phyloP scores from a whole-genome alignment of 192 early-diverging fungal species.

The Mycoemilia scoparia region DNA sequence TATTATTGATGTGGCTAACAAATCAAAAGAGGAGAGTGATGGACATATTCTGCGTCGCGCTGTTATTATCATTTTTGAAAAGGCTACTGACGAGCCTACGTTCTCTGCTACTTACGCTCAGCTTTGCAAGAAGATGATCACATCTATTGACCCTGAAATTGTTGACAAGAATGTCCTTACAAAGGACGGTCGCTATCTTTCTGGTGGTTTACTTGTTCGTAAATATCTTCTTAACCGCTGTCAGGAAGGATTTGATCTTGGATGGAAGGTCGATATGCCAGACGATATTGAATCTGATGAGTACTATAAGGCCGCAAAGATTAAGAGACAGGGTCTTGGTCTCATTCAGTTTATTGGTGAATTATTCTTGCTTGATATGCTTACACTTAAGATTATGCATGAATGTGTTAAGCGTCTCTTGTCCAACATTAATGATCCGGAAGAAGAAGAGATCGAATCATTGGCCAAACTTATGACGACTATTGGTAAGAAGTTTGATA shows the following conservation, averaged over 20 bases:
- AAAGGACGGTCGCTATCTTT: slow-evolving; percentile 32
- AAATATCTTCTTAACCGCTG: slow-evolving; percentile 79
- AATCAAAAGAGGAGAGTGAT: slow-evolving; percentile 42
- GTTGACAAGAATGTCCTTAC: slow-evolving; percentile 37
- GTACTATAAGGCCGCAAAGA: slow-evolving; percentile 71
- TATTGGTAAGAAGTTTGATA: slow-evolving; percentile 67
- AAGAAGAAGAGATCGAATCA: slow-evolving; percentile 90
- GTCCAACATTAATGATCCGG: slow-evolving; percentile 47
- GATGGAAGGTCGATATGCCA: slow-evolving; percentile 69
- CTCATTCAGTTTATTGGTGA: slow-evolving; percentile 90
- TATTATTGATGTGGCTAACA: slow-evolving; percentile 60
- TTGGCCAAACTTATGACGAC: slow-evolving; percentile 83
- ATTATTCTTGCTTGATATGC: slow-evolving; percentile 75
- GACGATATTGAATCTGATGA: slow-evolving; percentile 55
- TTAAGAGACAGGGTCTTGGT: slow-evolving; percentile 88
- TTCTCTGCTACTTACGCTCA: slow-evolving; percentile 82
- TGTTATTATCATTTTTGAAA: slow-evolving; percentile 78
- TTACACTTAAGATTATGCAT: slow-evolving; percentile 92
- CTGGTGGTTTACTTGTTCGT: slow-evolving; percentile 63
- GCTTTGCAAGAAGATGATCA: slow-evolving; percentile 67
- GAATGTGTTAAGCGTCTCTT: slow-evolving; percentile 73
- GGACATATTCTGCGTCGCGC: slow-evolving; percentile 60
- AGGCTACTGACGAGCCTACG: slow-evolving; percentile 85
- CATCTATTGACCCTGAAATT: slow-evolving; percentile 35
- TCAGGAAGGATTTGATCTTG: slow-evolving; percentile 87